Conservation (phyloP, 306 rosid species). For the Acacia acuminata region DNA sequence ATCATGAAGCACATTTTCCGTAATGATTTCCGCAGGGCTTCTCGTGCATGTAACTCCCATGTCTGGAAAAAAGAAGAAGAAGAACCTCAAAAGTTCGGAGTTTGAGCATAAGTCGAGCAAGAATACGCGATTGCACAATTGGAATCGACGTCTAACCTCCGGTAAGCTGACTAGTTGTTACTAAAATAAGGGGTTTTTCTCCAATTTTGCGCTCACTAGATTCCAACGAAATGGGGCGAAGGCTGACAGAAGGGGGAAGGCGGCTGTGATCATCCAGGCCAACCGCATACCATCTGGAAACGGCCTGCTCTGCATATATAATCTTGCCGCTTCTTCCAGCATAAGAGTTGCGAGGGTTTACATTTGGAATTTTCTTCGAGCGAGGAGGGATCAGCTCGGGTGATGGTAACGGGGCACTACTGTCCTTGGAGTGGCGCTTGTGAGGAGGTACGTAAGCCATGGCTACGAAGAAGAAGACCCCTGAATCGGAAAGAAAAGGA, state of each 20-base stretch:
- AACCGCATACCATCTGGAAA: conserved; percentile 37
- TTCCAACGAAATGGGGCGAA: conserved; percentile 32
- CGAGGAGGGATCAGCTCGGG: conserved; percentile 43
- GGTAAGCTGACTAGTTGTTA: background rate
- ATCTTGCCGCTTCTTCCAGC: background rate
- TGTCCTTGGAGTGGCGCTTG: conserved; percentile 44
- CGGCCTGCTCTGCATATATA: conserved; percentile 19
- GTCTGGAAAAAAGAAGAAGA: conserved; percentile 1
- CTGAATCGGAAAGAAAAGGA: background rate
- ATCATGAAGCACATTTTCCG: conserved; percentile 37
- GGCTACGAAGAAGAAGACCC: background rate
- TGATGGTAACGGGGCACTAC: conserved; percentile 19
- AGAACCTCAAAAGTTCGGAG: background rate
- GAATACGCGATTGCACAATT: background rate
- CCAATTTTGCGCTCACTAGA: conserved; percentile 3
- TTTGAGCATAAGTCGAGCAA: background rate
- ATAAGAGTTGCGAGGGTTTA: background rate
- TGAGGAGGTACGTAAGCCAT: conserved; percentile 70
- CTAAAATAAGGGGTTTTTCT: conserved; percentile 37
- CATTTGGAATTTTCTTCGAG: conserved; percentile 16
- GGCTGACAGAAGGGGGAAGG: conserved; percentile 34
- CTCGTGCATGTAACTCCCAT: conserved; percentile 6
- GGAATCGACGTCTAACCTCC: conserved; percentile 22
- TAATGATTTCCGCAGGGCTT: conserved; percentile 35
- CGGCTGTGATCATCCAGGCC: conserved; percentile 31